Evolutionary conservation across 1,284 basidiomycete genomes (phyloP), one percentile per base, ranked within the genome.

Genomic region (Phellopilus nigrolimitatus): DNA sequence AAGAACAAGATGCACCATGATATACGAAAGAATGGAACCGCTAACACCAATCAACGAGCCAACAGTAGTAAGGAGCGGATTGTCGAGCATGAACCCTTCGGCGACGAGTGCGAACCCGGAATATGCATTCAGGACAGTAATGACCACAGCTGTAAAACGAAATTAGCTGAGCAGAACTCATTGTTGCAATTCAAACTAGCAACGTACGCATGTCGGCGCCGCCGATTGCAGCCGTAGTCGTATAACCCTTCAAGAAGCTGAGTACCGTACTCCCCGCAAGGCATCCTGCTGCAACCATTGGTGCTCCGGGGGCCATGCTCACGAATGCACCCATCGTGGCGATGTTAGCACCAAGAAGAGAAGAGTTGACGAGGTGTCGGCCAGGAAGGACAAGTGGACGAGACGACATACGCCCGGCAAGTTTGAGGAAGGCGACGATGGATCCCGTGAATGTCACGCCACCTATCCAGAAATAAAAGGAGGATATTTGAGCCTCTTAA

Each of bases 51-150:
- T 92, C 40, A 92, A 68, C 24, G 86, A 84, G 17, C 89, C 89
- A 17, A 92, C 79, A 0, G 84, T 86, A 0, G 88, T 88, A 44
- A 92, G 68, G 5, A 92, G 73, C 19, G 88, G 79, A 62, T 92
- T 91, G 62, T 92, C 86, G 56, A 91, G 67, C 89, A 92, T 92
- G 62, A 92, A 88, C 76, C 82, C 89, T 75, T 92, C 89, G 2
- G 89, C 89, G n/a, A 92, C 88, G n/a, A 92, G 78, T 17, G 89
- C 89, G 59, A 92, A 91, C n/a, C 89, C 89, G 48, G 87, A 90
- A 65, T 91, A 92, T 9, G 90, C 88, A 62, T 92, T 92, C 53
- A 92, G 63, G 3, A 92, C 90, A 1, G 89, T 91, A 47, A 92
- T 91, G 3, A 92, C 85, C 22, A 91, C 90, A 51, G 89, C 87